phyloP scores from a whole-genome alignment of 495 filamentous ascomycete genomes.

The Baudoinia panamericana region DNA sequence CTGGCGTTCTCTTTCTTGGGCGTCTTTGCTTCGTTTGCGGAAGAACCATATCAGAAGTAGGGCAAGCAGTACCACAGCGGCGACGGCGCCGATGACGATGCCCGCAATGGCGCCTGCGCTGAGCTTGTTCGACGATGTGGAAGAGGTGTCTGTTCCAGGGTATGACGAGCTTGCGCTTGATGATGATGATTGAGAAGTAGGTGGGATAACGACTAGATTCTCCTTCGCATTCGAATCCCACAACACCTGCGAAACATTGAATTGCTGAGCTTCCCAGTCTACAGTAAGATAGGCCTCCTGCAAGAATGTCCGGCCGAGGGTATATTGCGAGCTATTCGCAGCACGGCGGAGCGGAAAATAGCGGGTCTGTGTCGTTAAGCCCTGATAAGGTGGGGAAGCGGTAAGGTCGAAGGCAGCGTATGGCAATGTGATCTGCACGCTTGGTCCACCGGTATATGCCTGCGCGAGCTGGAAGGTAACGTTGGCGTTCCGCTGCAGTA shows the following conservation, averaged over 20 bases:
- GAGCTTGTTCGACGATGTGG: conserved; percentile 1
- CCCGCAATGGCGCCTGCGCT: conserved; percentile 19
- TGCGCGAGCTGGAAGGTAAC: conserved; percentile 26
- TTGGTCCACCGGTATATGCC: conserved; percentile 6
- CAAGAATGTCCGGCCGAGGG: conserved; percentile 28
- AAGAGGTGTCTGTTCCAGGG: not conserved
- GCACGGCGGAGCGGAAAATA: conserved; percentile 30
- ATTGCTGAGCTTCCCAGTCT: conserved; percentile 24
- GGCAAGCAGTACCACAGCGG: conserved; percentile 7
- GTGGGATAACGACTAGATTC: conserved; percentile 24
- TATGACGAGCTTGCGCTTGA: not conserved
- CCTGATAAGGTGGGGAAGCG: conserved; percentile 19
- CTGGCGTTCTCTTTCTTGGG: not conserved
- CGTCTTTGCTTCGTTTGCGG: conserved; percentile 1
- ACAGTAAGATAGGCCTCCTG: conserved; percentile 28
- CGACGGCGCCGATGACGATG: conserved; percentile 20
- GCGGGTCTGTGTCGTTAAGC: conserved; percentile 16
- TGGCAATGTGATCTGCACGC: conserved; percentile 24
- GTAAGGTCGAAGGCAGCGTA: conserved; percentile 28
- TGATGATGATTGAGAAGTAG: no score
- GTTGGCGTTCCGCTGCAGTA: conserved; percentile 22
- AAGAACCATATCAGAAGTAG: conserved; percentile 2
- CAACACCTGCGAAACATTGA: conserved; percentile 25
- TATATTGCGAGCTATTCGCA: conserved; percentile 24
- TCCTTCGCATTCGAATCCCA: conserved; percentile 11